A percentile compares a stretch with the other conserved stretches of the same genome.
Evolutionary conservation across 805 yeast genomes (phyloP).

Genomic region (Ogataea minuta): DNA sequence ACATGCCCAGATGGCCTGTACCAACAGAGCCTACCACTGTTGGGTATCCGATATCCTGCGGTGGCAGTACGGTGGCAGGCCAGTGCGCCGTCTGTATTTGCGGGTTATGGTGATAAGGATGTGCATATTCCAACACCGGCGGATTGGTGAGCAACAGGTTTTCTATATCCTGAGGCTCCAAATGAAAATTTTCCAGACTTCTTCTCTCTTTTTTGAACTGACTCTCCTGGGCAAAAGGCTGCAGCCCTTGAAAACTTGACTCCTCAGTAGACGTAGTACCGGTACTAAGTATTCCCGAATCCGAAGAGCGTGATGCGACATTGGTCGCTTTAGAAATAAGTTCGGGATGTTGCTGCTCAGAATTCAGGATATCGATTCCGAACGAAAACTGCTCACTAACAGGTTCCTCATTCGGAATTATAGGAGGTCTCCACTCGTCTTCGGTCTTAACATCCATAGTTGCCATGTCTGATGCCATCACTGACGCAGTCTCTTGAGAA

Average conservation of each 20-base stretch:
- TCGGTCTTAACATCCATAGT: conserved; percentile 2
- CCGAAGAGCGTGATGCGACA: background rate
- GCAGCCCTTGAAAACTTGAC: background rate
- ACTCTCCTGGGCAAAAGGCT: background rate
- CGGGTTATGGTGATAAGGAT: conserved; percentile 13
- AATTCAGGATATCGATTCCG: background rate
- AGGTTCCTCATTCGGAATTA: background rate
- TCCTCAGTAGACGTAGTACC: conserved; percentile 7
- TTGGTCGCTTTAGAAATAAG: background rate
- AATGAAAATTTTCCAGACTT: conserved; percentile 29
- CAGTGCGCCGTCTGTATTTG: background rate
- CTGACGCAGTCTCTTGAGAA: background rate
- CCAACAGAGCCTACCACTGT: background rate
- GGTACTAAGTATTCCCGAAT: background rate
- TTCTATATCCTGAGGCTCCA: conserved; percentile 37
- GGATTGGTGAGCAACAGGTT: conserved; percentile 37
- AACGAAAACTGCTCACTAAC: background rate
- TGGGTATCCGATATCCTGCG: background rate
- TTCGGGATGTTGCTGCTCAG: background rate
- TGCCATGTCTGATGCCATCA: background rate
- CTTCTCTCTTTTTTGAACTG: conserved; percentile 3
- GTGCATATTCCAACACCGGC: conserved; percentile 33
- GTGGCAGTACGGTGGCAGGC: background rate
- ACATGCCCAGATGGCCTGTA: background rate
- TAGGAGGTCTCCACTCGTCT: conserved; percentile 2